Evolutionary conservation across 345 rosid species (phyloP), one percentile per base, ranked within the genome.

Genomic region (Arabis alpina): DNA sequence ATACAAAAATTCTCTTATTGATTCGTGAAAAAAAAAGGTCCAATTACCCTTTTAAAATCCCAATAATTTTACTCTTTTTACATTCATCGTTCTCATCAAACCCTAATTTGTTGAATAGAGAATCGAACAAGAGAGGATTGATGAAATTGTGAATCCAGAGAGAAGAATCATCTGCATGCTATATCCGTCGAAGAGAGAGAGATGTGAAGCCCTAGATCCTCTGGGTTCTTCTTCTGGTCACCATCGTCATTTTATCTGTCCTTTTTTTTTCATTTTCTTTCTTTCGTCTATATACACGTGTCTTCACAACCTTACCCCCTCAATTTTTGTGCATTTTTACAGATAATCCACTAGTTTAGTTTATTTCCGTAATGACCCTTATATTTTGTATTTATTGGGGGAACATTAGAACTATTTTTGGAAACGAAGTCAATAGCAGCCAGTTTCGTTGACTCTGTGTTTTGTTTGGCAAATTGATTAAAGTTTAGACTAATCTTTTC

Each of bases 161-260:
- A 15, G 41, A 34, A 2, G n/a, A 53, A 51, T 15, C 45, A 42
- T 28, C 65, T 47, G 64, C 69, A 44, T 60, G 68, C 42, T 74
- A 34, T 59, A 59, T 52, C 67, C 55, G 54, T 40, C 48, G 60
- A 48, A 2, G 25, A 24, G 54, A 28, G 47, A 59, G 49, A 47
- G 70, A 75, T 66, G 65, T 48, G 79, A 75, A 75, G 74, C 74
- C 79, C 79, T 75, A 75, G 65, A 75, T 75, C 79, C 74, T 75
- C 79, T 55, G 70, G 63, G 57, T 43, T 40, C 60, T 40, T 30
- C 19, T 68, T 30, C 19, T 61, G 69, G 65, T 75, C 54, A 68
- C 54, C 51, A 69, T 69, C 74, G 61, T 75, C 70, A 34, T 69
- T 61, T 68, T 53, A 67, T 68, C 64, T 61, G 55, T 54, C 73